Percentiles rank a stretch among this genome's conserved stretches.
Evolutionary conservation across 148 eudicot genomes (phyloP).

Genomic region (Gaultheria prostrata): DNA sequence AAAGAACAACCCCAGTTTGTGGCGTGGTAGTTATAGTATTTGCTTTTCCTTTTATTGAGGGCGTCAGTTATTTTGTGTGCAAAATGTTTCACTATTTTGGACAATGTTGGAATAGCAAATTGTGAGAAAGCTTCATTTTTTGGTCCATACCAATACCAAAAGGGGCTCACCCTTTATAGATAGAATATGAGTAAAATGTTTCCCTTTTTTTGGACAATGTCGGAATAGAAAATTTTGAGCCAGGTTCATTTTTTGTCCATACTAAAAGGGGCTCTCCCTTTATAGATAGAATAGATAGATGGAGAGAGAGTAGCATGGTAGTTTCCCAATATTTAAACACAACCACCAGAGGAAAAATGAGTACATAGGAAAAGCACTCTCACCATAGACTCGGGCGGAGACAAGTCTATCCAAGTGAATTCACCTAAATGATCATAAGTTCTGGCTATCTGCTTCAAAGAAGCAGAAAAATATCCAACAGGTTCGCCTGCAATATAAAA

Average conservation of each 20-base stretch:
- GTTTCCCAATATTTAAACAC: neutral
- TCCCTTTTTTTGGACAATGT: too few species aligned
- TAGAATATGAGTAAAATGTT: too few species aligned
- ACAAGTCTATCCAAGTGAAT: slow-evolving; percentile 66
- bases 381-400: slow-evolving; percentile 55
- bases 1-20: neutral
- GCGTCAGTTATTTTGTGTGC: neutral
- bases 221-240: too few species aligned
- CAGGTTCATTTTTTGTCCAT: too few species aligned
- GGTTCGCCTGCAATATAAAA: slow-evolving; percentile 54
- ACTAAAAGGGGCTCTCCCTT: too few species aligned
- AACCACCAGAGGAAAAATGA: slow-evolving; percentile 7
- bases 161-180: too few species aligned
- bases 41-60: neutral
- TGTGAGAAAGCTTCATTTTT: neutral
- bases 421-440: slow-evolving; percentile 29
- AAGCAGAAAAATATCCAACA: slow-evolving; percentile 64
- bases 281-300: neutral
- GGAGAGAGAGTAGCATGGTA: neutral
- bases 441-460: slow-evolving; percentile 53
- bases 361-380: slow-evolving; percentile 12
- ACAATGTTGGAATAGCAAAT: neutral
- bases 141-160: too few species aligned
- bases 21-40: neutral
- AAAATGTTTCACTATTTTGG: neutral